These are phyloP conservation scores for Phytophthora multivora DNA, from an alignment of 352 stramenopile genomes.

Conservation along the genomic window DNA sequence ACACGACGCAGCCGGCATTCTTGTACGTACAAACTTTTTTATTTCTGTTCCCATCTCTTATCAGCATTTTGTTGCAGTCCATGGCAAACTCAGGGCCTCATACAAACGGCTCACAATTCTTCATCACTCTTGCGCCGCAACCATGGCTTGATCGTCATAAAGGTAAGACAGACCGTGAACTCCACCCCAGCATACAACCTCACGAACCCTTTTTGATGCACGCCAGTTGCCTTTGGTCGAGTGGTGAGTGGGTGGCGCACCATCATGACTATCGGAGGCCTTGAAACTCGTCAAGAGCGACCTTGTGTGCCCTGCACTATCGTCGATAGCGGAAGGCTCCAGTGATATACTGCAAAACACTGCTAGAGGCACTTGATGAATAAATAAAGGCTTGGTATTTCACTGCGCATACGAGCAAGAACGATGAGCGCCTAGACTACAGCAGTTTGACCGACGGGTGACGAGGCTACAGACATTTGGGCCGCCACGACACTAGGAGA, in stretches of 20 bases:
- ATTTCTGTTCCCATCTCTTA: background rate
- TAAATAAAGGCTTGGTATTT: slow-evolving; percentile 40
- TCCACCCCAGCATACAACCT: too few relatives aligned
- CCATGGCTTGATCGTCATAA: slow-evolving; percentile 75
- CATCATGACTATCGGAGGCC: slow-evolving; percentile 49
- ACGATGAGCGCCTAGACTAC: slow-evolving; percentile 20
- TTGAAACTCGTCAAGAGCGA: slow-evolving; percentile 60
- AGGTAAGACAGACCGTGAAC: slow-evolving; percentile 29
- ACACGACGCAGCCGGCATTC: slow-evolving; percentile 62
- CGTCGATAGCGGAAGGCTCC: slow-evolving; percentile 63
- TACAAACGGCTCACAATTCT: slow-evolving; percentile 99
- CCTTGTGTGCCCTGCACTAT: slow-evolving; percentile 72
- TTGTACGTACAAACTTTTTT: slow-evolving; percentile 42
- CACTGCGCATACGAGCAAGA: slow-evolving; percentile 2
- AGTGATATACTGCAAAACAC: slow-evolving; percentile 5
- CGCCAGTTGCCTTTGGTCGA: slow-evolving; percentile 72
- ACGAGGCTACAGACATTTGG: slow-evolving; percentile 28
- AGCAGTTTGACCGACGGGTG: slow-evolving; percentile 29
- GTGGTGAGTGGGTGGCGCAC: slow-evolving; percentile 69
- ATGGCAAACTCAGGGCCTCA: slow-evolving; percentile 97
- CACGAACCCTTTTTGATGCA: background rate
- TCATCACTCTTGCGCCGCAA: slow-evolving; percentile 93
- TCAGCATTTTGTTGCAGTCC: slow-evolving; percentile 45
- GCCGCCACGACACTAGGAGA: slow-evolving; percentile 9
- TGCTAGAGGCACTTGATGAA: slow-evolving; percentile 2